These are phyloP conservation scores for Phyllosticta citribraziliensis DNA, from an alignment of 2,329 filamentous ascomycete genomes.

Conservation along the genomic window DNA sequence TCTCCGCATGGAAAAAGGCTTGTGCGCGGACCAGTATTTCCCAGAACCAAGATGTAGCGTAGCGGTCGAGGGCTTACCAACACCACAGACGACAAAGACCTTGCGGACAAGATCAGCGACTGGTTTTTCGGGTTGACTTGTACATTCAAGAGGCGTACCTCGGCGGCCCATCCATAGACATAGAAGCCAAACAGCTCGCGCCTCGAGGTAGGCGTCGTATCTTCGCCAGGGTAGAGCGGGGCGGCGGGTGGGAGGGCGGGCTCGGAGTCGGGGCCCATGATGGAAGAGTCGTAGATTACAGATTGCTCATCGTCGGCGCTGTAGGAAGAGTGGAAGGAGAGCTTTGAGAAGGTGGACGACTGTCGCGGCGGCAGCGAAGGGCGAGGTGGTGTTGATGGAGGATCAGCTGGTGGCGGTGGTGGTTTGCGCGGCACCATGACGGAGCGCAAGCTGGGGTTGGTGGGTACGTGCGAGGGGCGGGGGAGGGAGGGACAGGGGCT, in stretches of 20 bases:
- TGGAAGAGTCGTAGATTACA: constrained; percentile 20
- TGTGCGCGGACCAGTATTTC: neutral
- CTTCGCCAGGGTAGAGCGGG: constrained; percentile 62
- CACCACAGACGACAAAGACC: constrained; percentile 86
- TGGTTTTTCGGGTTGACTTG: neutral
- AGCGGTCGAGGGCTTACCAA: constrained; percentile 45
- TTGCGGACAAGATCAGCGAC: constrained; percentile 12
- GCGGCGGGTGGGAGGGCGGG: constrained; percentile 14
- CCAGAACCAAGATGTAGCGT: neutral
- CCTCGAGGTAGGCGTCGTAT: constrained; percentile 74
- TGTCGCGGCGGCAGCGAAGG: constrained; percentile 16
- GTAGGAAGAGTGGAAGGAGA: constrained; percentile 15
- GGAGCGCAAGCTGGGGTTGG: constrained; percentile 3
- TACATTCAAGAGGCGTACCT: constrained; percentile 37
- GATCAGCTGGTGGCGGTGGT: constrained; percentile 3
- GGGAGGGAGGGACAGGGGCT: constrained; percentile 3
- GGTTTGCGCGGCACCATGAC: constrained; percentile 9
- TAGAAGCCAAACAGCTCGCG: constrained; percentile 94
- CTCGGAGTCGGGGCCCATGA: constrained; percentile 28
- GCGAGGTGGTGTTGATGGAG: constrained; percentile 12
- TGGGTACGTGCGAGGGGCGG: constrained; percentile 10
- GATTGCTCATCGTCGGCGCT: constrained; percentile 33
- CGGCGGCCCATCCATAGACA: constrained; percentile 88
- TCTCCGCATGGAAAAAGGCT: neutral
- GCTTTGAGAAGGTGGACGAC: constrained; percentile 25